phyloP scores from a whole-genome alignment of 225 moss, liverwort and hornwort genomes.

The Marchantia polymorpha region DNA sequence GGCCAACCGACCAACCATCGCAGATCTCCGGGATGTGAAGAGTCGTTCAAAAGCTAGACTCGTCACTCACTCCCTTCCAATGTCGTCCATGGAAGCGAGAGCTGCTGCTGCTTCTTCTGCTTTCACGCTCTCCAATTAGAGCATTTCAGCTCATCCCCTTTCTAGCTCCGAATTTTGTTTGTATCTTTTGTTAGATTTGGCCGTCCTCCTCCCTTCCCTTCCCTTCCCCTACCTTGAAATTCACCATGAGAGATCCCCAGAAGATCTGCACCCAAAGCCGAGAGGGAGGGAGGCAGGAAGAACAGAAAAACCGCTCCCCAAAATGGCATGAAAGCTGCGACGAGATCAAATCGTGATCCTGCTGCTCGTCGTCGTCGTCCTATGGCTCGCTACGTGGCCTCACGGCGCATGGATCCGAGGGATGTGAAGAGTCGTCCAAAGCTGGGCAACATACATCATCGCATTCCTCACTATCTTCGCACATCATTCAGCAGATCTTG shows the following conservation, averaged over 20 bases:
- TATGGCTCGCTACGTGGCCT: no score
- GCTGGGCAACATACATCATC: neutral
- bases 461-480: neutral
- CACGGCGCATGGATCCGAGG: neutral
- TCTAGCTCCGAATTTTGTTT: neutral
- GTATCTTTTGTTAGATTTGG: no score
- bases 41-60: neutral
- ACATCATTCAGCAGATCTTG: neutral
- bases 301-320: no score
- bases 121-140: neutral
- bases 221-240: no score
- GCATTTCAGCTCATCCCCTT: neutral
- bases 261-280: no score
- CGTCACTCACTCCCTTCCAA: neutral
- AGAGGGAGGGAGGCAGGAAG: no score
- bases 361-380: no score
- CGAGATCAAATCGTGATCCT: no score
- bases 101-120: no score
- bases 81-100: neutral
- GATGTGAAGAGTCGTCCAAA: neutral
- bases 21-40: constrained; percentile 1
- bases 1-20: neutral
- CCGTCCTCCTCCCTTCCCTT: no score
- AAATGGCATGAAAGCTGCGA: no score
- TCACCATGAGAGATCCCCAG: no score